Percentiles rank a stretch among this genome's conserved stretches.
phyloP scores from a whole-genome alignment of 78 protist genomes.

The Dictyostelium discoideum region DNA sequence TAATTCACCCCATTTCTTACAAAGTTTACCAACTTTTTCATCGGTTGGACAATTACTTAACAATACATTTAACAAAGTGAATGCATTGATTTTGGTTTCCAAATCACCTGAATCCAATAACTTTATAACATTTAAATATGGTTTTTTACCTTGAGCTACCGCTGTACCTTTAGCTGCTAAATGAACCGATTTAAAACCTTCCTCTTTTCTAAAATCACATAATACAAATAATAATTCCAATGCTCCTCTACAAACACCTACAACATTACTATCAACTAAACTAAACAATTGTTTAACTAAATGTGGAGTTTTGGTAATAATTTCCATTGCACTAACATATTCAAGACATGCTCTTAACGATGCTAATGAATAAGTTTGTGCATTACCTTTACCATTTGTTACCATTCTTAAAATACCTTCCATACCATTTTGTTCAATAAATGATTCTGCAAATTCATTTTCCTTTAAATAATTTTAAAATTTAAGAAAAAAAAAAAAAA shows the following conservation, averaged over 20 bases:
- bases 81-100: slow-evolving; percentile 66
- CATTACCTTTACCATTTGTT: slow-evolving; percentile 36
- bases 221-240: slow-evolving; percentile 67
- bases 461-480: slow-evolving; percentile 15
- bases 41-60: slow-evolving; percentile 51
- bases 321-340: slow-evolving; percentile 75
- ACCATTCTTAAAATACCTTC: slow-evolving; percentile 68
- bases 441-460: slow-evolving; percentile 78
- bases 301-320: slow-evolving; percentile 66
- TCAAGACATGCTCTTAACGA: slow-evolving; percentile 72
- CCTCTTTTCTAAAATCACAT: slow-evolving; percentile 54
- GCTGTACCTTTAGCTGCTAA: slow-evolving; percentile 63
- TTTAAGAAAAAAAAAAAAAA: not conserved
- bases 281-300: slow-evolving; percentile 55
- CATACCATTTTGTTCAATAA: slow-evolving; percentile 69
- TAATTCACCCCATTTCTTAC: slow-evolving; percentile 55
- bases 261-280: slow-evolving; percentile 50
- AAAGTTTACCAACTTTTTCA: slow-evolving; percentile 27
- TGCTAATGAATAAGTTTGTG: slow-evolving; percentile 73
- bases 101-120: slow-evolving; percentile 63
- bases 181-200: slow-evolving; percentile 70
- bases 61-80: slow-evolving; percentile 55
- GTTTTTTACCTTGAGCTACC: not conserved
- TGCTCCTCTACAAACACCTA: slow-evolving; percentile 72
- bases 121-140: slow-evolving; percentile 32